Evolutionary conservation across 768 basidiomycete genomes (phyloP), one percentile per base, ranked within the genome.

Genomic region (Boletus tylopilopsis): DNA sequence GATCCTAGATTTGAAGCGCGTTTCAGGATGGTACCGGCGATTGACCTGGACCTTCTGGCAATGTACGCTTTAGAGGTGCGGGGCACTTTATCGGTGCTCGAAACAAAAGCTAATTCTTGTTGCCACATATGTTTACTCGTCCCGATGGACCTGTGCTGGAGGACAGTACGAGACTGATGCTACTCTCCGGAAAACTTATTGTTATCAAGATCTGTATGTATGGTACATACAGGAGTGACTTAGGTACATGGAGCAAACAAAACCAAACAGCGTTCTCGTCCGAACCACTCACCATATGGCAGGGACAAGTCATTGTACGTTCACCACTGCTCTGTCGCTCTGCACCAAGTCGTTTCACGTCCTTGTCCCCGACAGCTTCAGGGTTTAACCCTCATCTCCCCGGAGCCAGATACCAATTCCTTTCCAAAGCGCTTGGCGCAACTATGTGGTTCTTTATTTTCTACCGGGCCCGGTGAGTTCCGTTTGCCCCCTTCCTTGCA

Each of bases 391-490:
- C 93, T 33, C 93, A 93, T 66, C 76, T 93, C 24, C 90, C 92
- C 9, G 82, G 86, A 12, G 76, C 81, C 61, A 80, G 76, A 61
- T 83, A 93, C 69, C 80, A 78, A 51, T 82, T 91, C 67, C 76
- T 94, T 25, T 80, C 87, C 23, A 94, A 93, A 70, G 83, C 81
- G 52, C 74, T 96, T 38, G 94, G 94, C 42, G 94, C 93, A 29
- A 80, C 84, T 22, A 95, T 96, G 94, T 96, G 94, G 94, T 95
- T 95, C 81, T 96, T 94, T 76, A 93, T 96, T 66, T 95, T 96
- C 76, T 96, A 94, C 72, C 84, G 94, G 49, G 87, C 89, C 56
- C 77, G 92, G 94, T 95, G 62, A 63, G 87, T 76, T 9, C 1
- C 25, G n/a, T 24, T 10, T 8, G 40, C 16, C 33, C 24, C 11